phyloP scores from a whole-genome alignment of 2,329 filamentous ascomycete species.

The Sphaerulina populicola region DNA sequence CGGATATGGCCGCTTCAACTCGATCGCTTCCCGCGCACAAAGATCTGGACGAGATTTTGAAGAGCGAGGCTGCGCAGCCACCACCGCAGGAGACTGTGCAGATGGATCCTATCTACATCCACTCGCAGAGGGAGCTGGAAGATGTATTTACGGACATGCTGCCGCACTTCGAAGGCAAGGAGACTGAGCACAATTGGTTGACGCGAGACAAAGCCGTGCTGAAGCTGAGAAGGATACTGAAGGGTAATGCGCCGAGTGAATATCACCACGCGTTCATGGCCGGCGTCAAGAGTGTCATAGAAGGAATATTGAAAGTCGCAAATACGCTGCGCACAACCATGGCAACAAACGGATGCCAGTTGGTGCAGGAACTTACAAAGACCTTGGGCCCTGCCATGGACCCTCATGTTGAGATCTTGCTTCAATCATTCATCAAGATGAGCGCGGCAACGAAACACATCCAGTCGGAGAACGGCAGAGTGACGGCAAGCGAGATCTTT shows the following conservation, averaged over 20 bases:
- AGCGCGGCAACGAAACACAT: conserved; percentile 90
- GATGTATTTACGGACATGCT: conserved; percentile 78
- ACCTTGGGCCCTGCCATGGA: conserved; percentile 72
- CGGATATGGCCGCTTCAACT: conserved; percentile 36
- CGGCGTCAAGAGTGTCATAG: conserved; percentile 64
- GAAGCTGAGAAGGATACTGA: conserved; percentile 68
- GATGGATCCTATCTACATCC: conserved; percentile 74
- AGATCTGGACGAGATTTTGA: conserved; percentile 37
- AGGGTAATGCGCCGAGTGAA: conserved; percentile 73
- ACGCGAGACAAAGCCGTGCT: conserved; percentile 72
- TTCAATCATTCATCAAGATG: conserved; percentile 84
- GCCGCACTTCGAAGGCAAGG: conserved; percentile 72
- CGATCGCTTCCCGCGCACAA: conserved; percentile 32
- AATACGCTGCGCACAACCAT: conserved; percentile 82
- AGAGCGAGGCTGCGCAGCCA: conserved; percentile 45
- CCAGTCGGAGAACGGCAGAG: conserved; percentile 71
- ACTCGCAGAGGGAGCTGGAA: conserved; percentile 79
- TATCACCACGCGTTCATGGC: conserved; percentile 63
- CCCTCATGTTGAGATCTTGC: conserved; percentile 77
- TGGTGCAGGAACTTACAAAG: conserved; percentile 76
- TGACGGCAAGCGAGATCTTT: conserved; percentile 72
- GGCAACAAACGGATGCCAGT: conserved; percentile 72
- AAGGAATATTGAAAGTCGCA: conserved; percentile 79
- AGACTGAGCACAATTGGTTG: conserved; percentile 86
- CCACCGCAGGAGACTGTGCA: conserved; percentile 58